Conservation (phyloP, 2,329 filamentous ascomycete genomes). For the Trichophaea hybrida region DNA sequence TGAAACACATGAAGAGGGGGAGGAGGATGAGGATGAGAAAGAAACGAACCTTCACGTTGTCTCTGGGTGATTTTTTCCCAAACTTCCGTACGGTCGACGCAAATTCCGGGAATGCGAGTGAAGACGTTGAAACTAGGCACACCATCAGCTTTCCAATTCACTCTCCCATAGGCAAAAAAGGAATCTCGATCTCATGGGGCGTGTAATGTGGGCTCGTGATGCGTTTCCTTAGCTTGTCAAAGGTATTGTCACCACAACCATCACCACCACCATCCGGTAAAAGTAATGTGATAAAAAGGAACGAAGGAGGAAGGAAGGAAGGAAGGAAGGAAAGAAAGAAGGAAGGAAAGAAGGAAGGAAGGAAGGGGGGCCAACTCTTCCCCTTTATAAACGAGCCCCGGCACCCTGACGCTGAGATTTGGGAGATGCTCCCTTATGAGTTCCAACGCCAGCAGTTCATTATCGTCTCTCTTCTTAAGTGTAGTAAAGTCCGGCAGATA, state of each 20-base stretch:
- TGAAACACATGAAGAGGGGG: neutral
- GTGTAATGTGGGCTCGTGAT: neutral
- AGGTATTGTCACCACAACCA: neutral
- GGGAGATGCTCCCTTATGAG: neutral
- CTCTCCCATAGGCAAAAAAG: too few relatives aligned
- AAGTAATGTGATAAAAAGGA: too few relatives aligned
- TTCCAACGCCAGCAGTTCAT: neutral
- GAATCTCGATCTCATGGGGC: neutral
- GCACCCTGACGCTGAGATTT: neutral
- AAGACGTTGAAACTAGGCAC: neutral
- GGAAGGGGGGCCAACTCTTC: neutral
- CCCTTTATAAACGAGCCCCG: neutral
- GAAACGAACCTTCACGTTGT: neutral
- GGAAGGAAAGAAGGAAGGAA: neutral
- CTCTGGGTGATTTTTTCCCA: constrained; percentile 1
- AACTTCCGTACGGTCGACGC: neutral
- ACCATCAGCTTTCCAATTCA: too few relatives aligned
- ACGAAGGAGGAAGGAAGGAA: too few relatives aligned
- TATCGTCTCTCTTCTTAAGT: neutral
- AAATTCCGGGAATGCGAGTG: neutral
- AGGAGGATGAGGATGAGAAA: neutral
- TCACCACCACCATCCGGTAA: neutral
- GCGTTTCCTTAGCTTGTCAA: neutral
- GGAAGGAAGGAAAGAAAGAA: neutral
- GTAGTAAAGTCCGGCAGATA: neutral